A percentile compares a stretch with the other conserved stretches of the same genome.
These are phyloP conservation scores for Neurospora tetraspora DNA, from an alignment of 495 filamentous ascomycete species.

Conservation along the genomic window DNA sequence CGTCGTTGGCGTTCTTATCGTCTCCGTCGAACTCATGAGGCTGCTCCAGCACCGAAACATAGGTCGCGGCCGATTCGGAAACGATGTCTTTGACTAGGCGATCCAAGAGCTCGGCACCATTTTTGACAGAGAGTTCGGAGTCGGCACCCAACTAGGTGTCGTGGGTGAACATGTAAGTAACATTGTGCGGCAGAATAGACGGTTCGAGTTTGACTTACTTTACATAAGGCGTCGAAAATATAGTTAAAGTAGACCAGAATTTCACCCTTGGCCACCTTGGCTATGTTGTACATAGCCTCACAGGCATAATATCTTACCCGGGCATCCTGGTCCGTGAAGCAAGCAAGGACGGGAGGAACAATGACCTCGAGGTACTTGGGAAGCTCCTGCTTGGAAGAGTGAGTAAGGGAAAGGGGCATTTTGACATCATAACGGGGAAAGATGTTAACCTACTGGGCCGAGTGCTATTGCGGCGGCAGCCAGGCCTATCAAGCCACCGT, in stretches of 20 bases:
- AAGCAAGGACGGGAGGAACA: slow-evolving; percentile 94
- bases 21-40: slow-evolving; percentile 34
- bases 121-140: slow-evolving; percentile 94
- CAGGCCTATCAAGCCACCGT: slow-evolving; percentile 92
- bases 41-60: slow-evolving; percentile 78
- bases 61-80: slow-evolving; percentile 89
- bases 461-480: slow-evolving; percentile 95
- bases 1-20: slow-evolving; percentile 39
- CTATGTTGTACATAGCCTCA: slow-evolving; percentile 99
- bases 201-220: slow-evolving; percentile 44
- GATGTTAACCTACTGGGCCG: slow-evolving; percentile 58
- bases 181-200: not conserved
- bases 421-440: not conserved
- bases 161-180: slow-evolving; percentile 1
- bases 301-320: slow-evolving; percentile 97
- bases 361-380: slow-evolving; percentile 85
- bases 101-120: slow-evolving; percentile 93
- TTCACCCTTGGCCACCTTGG: slow-evolving; percentile 97
- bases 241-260: slow-evolving; percentile 95
- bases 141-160: slow-evolving; percentile 75
- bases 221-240: slow-evolving; percentile 94
- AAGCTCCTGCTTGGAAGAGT: slow-evolving; percentile 50
- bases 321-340: slow-evolving; percentile 97
- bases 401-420: slow-evolving; percentile 2
- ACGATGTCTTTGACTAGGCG: slow-evolving; percentile 97